Base-by-base conservation (phyloP, 495 filamentous ascomycete species). In the Penicillium turbatum region DNA sequence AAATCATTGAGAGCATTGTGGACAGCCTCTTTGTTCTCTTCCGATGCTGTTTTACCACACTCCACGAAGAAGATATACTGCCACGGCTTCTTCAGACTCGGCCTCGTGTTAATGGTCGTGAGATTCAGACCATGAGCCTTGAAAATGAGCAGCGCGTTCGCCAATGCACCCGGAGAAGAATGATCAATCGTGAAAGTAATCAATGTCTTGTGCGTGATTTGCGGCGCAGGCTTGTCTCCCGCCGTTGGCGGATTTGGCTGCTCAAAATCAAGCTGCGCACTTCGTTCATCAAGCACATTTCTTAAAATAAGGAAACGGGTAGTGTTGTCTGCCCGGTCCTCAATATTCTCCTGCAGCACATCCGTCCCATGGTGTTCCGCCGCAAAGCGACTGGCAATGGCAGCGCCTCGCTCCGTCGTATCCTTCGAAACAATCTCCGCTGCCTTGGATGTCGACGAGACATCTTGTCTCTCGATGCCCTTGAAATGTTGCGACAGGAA, bases 1-100 rank as follows among this genome's bases (percentile, higher is more conserved):
- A 77, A 45, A 34, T 58, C 60, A 13, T 50, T 16, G 34, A 77
- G 36, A 41, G 68, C 59, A 19, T 60, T 57, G 15, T 51, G 26
- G n/a, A 68, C 64, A 17, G 63, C 61, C 26, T 68, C 66, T 42
- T 63, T 53, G 37, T 66, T 61, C 41, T 60, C 59, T 26, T 53
- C 55, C 5, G 63, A 61, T 4, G 55, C 57, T 13, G 56, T 54
- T 5, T 85, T 84, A 65, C 87, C 79, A 65, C 95, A 90, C 74
- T 97, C 93, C 17, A 96, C 86, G 68, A 98, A 86, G 71, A 97
- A 97, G 24, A 96, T 80, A 72, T 98, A 98, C 64, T 92, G 84
- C 86, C 95, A 97, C 27, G 86, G 80, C 48, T 72, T 70, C 38
- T 80, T 73, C 55, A 87, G 76, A 60, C 87, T 92, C 12, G 93